A percentile compares a stretch with the other conserved stretches of the same genome.
phyloP scores from a whole-genome alignment of 192 early-diverging fungal genomes.

The Obelidium mucronatum region DNA sequence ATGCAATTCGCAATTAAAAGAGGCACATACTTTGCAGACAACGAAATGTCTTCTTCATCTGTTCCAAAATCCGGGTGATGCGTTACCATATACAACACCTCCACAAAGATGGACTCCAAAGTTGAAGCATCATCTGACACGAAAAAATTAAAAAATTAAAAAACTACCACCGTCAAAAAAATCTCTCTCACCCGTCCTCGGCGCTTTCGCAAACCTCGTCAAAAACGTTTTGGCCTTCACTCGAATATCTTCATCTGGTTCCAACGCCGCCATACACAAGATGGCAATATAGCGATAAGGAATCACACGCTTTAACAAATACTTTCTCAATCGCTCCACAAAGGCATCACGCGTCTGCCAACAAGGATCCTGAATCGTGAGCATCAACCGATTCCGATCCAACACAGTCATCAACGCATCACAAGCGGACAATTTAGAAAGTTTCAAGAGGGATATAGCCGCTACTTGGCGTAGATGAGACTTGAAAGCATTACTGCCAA shows the following conservation, averaged over 20 bases:
- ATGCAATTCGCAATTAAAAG: not conserved
- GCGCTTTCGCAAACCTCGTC: slow-evolving; percentile 22
- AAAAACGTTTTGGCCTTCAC: slow-evolving; percentile 31
- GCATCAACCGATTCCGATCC: slow-evolving; percentile 67
- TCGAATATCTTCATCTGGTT: slow-evolving; percentile 77
- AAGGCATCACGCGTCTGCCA: slow-evolving; percentile 82
- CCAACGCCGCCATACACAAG: slow-evolving; percentile 84
- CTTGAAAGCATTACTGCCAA: slow-evolving; percentile 51
- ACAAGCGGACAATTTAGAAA: slow-evolving; percentile 54
- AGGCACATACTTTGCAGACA: slow-evolving; percentile 56
- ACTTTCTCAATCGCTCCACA: slow-evolving; percentile 74
- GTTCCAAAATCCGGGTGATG: slow-evolving; percentile 84
- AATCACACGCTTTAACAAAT: slow-evolving; percentile 65
- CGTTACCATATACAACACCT: slow-evolving; percentile 78
- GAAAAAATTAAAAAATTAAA: slow-evolving; percentile 8
- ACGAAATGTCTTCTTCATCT: slow-evolving; percentile 46
- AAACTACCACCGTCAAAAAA: not conserved
- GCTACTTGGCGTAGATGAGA: slow-evolving; percentile 76
- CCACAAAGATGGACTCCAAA: slow-evolving; percentile 66
- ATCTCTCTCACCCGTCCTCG: slow-evolving; percentile 27
- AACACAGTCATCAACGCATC: slow-evolving; percentile 61
- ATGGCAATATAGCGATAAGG: slow-evolving; percentile 74
- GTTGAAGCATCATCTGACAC: slow-evolving; percentile 36
- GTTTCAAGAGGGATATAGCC: slow-evolving; percentile 66
- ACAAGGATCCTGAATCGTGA: slow-evolving; percentile 77